Evolutionary conservation across 805 yeast genomes (phyloP).

Genomic region (Hanseniaspora clermontiae): DNA sequence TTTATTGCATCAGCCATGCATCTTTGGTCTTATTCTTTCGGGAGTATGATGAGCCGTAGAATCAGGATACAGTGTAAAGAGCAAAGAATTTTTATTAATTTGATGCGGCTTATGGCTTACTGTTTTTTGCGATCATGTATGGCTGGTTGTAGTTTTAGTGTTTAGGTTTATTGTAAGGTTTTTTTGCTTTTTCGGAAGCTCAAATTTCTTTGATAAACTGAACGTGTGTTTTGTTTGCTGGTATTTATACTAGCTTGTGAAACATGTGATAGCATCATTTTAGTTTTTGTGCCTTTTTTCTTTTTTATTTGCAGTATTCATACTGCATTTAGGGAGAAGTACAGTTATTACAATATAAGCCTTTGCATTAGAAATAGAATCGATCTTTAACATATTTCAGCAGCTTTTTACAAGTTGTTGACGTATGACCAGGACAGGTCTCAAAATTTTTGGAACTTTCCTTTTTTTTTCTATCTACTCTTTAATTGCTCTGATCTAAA

Average conservation of each 20-base stretch:
- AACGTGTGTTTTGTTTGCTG: neutral
- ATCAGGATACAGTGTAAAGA: constrained; percentile 3
- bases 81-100: neutral
- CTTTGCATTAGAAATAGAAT: constrained; percentile 13
- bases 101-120: constrained; percentile 3
- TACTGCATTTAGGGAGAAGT: neutral
- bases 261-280: constrained; percentile 9
- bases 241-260: neutral
- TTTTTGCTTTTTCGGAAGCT: neutral
- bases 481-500: neutral
- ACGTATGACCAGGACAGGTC: constrained; percentile 10
- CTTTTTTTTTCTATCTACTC: neutral
- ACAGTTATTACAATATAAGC: constrained; percentile 14
- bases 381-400: neutral
- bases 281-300: constrained; percentile 2
- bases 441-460: constrained; percentile 12
- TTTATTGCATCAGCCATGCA: neutral
- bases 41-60: neutral
- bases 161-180: neutral
- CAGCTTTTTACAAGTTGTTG: neutral
- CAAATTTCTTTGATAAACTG: neutral
- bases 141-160: neutral
- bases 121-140: neutral
- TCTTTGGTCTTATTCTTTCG: neutral
- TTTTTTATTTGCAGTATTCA: neutral